These are phyloP conservation scores for Vigna reflexopilosa DNA, from an alignment of 306 rosid genomes.

Conservation along the genomic window DNA sequence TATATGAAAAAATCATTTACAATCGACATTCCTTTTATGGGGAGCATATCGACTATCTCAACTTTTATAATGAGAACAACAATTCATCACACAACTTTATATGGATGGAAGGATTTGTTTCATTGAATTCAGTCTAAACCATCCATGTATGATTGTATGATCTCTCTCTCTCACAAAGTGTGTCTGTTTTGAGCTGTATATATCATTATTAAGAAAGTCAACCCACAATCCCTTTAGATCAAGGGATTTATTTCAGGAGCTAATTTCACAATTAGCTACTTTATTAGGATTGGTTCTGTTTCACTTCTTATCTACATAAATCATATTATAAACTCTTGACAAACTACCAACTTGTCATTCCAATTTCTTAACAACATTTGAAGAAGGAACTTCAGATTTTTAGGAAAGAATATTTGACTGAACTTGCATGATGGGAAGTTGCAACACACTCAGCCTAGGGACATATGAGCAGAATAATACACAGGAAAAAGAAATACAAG, in stretches of 20 bases:
- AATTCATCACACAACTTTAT: neutral
- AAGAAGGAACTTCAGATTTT: neutral
- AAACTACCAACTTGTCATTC: neutral
- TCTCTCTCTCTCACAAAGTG: neutral
- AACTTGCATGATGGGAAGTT: neutral
- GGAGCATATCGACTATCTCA: neutral
- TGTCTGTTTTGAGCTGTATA: neutral
- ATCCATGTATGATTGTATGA: neutral
- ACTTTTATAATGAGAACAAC: neutral
- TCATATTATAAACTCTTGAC: neutral
- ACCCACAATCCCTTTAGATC: constrained; percentile 1
- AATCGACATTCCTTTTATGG: neutral
- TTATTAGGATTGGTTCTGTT: neutral
- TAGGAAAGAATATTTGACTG: neutral
- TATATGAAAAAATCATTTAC: neutral
- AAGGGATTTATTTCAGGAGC: neutral
- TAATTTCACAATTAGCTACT: neutral
- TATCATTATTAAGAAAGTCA: neutral
- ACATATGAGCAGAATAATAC: neutral
- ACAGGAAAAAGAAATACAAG: constrained; percentile 3
- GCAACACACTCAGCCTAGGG: neutral
- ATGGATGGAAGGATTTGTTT: neutral
- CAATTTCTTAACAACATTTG: constrained; percentile 5
- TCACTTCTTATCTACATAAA: neutral
- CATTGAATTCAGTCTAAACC: neutral